Evolutionary conservation across 2,329 filamentous ascomycete genomes (phyloP), one percentile per base, ranked within the genome.

Genomic region (Thelonectria rubi): DNA sequence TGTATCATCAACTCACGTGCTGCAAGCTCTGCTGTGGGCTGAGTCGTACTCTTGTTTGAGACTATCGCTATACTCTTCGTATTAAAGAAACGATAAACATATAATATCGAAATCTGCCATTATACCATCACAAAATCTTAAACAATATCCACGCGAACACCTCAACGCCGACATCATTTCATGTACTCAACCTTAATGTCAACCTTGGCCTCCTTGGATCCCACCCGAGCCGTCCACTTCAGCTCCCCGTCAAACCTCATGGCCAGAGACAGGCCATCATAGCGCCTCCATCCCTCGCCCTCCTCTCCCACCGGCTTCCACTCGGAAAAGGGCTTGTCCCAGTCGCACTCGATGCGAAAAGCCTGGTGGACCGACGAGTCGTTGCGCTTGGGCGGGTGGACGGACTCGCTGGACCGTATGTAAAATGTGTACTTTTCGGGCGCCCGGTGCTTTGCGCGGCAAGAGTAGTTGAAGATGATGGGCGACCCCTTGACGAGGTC

Each of bases 301-400:
- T 30, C 45, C 12, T 52, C 7, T 4, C 58, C 51, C 5, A 55
- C 52, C 3, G 18, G n/a, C 11, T 30, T 51, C 58, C 58, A 60
- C 30, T 60, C 18, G 18, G 9, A 10, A 4, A 60, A 46, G 1
- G 58, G 58, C 39, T 55, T 55, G 39, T 60, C 58, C 52, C 58
- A 56, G n/a, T 55, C 52, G 42, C 58, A 52, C 20, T 60, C 58
- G 15, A 60, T 52, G 3, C 39, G 46, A 52, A 51, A 60, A 5
- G 55, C 21, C 8, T 51, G 32, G 2, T n/a, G 24, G n/a, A 60
- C 58, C 2, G 24, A 30, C 3, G 37, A 3, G 30, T 42, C 37
- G 9, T n/a, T 5, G 12, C 58, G 32, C 39, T 55, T 60, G 14
- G 58, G 58, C 3, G 58, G 24, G 4, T 17, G 15, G 39, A 55